Base-by-base conservation (phyloP, 352 stramenopile genomes). In the Stephanocyclus meneghinianus region DNA sequence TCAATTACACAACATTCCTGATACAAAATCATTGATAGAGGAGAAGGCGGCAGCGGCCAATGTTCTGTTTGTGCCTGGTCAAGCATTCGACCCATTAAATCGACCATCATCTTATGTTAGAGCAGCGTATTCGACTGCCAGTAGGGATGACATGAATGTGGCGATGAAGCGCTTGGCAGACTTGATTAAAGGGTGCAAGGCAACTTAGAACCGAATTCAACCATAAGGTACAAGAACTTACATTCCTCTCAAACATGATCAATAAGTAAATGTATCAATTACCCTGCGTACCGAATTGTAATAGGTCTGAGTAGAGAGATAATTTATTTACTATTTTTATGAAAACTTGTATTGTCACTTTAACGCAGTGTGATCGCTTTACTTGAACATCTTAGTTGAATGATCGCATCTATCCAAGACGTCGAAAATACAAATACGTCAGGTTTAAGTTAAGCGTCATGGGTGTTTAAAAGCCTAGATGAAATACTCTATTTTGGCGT, bases 21-120 rank as follows among this genome's bases (percentile, higher is more conserved):
- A 91, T 64, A 77, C 81, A 42, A 76, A 81, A 26, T 59, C 67
- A 9, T 78, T 92, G 29, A 76, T 87, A 30, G 63, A 90, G 68
- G 56, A 87, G 47, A 88, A 88, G 37, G 84, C 87, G 16, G 76
- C 81, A 10, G 80, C 74, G 13, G 73, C 47, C 35, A 89, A 88
- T 59, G 80, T 92, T 1, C 69, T 92, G n/a, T 66, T 92, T 44
- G 86, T 92, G 15, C 86, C 87, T 11, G 87, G 87, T n/a, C 53
- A 78, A 42, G 67, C 70, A 44, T 92, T 92, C 59, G 45, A 81
- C 50, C 85, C 87, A 13, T 64, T 75, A 16, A 68, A 76, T 76
- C 8, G 64, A 13, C 59, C 69, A n/a, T 83, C 72, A 21, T 60
- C 79, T 8, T 90, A 81, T 66, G 86, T 92, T 16, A 76, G 87